Evolutionary conservation across 805 yeast species (phyloP), one percentile per base, ranked within the genome.

Genomic region (Metschnikowia cubensis): DNA sequence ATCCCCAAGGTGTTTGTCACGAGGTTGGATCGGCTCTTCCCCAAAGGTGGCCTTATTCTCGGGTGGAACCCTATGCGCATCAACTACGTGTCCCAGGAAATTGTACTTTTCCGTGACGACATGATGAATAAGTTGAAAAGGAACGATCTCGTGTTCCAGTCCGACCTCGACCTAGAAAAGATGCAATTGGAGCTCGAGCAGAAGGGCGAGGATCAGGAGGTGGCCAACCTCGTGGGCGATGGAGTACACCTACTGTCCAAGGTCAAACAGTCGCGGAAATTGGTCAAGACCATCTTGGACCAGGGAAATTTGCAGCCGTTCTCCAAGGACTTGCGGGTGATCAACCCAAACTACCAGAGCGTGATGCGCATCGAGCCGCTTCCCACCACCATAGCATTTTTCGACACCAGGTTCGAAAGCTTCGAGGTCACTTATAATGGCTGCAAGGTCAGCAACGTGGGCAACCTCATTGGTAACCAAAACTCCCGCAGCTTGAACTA

Each of bases 231-330:
- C 14, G 46, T 58, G 8, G 42, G 53, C 5, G 60, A 59, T 18
- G 58, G 52, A 15, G 62, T 59, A 6, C 68, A 64, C 45, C 54
- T 73, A 32, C 54, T 83, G 0, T 64, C 80, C 4, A 80, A 79
- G 45, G 65, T 79, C 2, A 68, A 70, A 38, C 87, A 84, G 63
- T 81, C 89, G 0, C 75, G 89, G 54, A 84, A 85, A 59, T 67
- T 90, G 2, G 88, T 86, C 15, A 84, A 87, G 55, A 90, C 97
- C 0, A 53, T 94, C 0, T 66, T 94, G 11, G 96, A 89, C 61
- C 99, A 94, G 67, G 94, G 94, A 0, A 86, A 82, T 61, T 65
- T 94, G 42, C 86, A 94, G 32, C 99, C 99, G 11, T 89, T 91
- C 61, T 69, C 82, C 2, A 66, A 73, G 17, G 67, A 73, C 20